A percentile compares a stretch with the other conserved stretches of the same genome.
Evolutionary conservation across 1,284 basidiomycete genomes (phyloP).

Genomic region (Phellinidium pouzarii): DNA sequence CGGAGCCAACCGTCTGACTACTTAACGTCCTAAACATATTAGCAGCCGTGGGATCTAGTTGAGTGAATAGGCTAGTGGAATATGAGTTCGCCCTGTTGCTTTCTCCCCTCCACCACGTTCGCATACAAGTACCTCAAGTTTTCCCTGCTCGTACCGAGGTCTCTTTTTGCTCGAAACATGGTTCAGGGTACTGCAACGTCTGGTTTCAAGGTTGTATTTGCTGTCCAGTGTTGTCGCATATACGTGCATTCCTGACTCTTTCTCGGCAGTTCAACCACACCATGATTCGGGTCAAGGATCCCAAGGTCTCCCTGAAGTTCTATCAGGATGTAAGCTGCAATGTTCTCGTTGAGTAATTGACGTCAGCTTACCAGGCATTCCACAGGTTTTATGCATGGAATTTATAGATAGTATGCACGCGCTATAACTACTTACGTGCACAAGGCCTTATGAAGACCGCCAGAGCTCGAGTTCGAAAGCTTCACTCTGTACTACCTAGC

Average conservation of each 20-base stretch:
- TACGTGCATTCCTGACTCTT: too few species aligned
- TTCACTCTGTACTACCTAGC: conserved; percentile 83
- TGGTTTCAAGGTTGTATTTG: conserved; percentile 60
- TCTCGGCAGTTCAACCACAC: conserved; percentile 77
- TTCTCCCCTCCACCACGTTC: conserved; percentile 11
- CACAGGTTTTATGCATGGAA: conserved; percentile 80
- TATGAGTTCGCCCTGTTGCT: background rate
- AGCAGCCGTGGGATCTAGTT: background rate
- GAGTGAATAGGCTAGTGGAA: too few species aligned
- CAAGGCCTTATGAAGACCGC: conserved; percentile 10
- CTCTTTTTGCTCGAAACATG: conserved; percentile 35
- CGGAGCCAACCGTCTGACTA: too few species aligned
- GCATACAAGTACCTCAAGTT: conserved; percentile 1
- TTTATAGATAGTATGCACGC: conserved; percentile 48
- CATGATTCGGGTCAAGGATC: conserved; percentile 88
- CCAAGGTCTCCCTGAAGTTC: conserved; percentile 70
- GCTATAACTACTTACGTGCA: conserved; percentile 7
- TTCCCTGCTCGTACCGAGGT: background rate
- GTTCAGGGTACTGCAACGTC: conserved; percentile 59
- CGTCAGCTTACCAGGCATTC: conserved; percentile 17
- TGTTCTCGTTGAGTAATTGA: conserved; percentile 2
- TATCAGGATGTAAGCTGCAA: conserved; percentile 59
- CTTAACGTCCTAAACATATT: too few species aligned
- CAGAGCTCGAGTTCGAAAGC: conserved; percentile 46
- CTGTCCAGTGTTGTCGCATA: too few species aligned